Percentiles rank a stretch among this genome's conserved stretches.
Conservation (phyloP, 2,329 filamentous ascomycete genomes). For the Ceratocystis destructans region DNA sequence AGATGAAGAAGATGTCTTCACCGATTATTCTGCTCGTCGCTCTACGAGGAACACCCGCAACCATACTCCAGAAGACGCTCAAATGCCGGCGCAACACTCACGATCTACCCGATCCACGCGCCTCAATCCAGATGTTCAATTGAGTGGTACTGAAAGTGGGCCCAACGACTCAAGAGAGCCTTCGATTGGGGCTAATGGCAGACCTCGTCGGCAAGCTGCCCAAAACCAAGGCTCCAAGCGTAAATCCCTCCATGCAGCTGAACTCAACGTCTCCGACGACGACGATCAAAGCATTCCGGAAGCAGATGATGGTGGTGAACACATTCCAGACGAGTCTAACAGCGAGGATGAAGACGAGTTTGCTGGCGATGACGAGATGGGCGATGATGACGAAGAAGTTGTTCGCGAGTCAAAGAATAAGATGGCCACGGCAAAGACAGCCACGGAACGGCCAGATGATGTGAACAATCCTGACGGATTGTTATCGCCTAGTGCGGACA, state of each 20-base stretch:
- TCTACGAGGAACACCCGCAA: conserved; percentile 62
- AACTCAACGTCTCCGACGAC: conserved; percentile 24
- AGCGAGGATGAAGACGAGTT: conserved; percentile 42
- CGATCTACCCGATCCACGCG: conserved; percentile 40
- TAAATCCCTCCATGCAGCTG: conserved; percentile 10
- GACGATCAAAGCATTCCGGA: conserved; percentile 56
- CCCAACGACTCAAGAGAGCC: conserved; percentile 11
- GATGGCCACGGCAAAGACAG: conserved; percentile 43
- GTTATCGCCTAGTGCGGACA: conserved; percentile 15
- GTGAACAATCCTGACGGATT: conserved; percentile 8
- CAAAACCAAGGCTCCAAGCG: conserved; percentile 38
- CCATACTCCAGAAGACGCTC: conserved; percentile 27
- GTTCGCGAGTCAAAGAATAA: conserved; percentile 23
- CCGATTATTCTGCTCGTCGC: conserved; percentile 50
- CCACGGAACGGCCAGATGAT: conserved; percentile 28
- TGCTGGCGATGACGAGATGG: conserved; percentile 42
- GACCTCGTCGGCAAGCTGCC: conserved; percentile 39
- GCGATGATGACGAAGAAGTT: conserved; percentile 39
- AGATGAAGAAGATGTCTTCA: conserved; percentile 60
- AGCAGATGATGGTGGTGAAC: conserved; percentile 58
- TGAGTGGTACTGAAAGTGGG: conserved; percentile 31
- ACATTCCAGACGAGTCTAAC: conserved; percentile 46
- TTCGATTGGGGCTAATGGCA: conserved; percentile 32
- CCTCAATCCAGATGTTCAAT: conserved; percentile 48
- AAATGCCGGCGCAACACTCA: conserved; percentile 1